Evolutionary conservation across 306 rosid species (phyloP).

Genomic region (Rosa multiflora): DNA sequence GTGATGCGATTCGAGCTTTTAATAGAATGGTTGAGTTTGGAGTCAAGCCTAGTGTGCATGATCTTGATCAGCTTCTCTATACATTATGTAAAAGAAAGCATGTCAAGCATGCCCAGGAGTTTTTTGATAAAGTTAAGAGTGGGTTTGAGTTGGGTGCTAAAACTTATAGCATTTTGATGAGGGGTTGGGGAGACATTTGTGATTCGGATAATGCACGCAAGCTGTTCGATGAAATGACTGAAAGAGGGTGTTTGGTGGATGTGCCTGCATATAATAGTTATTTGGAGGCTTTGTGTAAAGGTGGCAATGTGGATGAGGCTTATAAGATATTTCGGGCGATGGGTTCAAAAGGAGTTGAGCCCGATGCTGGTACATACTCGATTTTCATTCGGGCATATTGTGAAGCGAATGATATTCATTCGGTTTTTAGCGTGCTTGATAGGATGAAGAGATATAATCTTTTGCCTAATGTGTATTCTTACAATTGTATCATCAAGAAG

Average conservation of each 20-base stretch:
- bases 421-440: slow-evolving; percentile 66
- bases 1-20: slow-evolving; percentile 73
- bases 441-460: slow-evolving; percentile 59
- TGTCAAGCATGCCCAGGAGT: slow-evolving; percentile 59
- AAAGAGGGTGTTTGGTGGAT: slow-evolving; percentile 56
- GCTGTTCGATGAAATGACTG: slow-evolving; percentile 73
- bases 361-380: slow-evolving; percentile 71
- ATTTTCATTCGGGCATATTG: slow-evolving; percentile 70
- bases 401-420: slow-evolving; percentile 60
- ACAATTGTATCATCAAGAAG: slow-evolving; percentile 71
- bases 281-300: slow-evolving; percentile 72
- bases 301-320: slow-evolving; percentile 65
- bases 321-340: slow-evolving; percentile 47
- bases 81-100: slow-evolving; percentile 70
- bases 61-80: slow-evolving; percentile 69
- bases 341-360: slow-evolving; percentile 48
- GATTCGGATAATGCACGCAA: slow-evolving; percentile 56
- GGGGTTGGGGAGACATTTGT: slow-evolving; percentile 75
- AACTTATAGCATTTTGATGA: slow-evolving; percentile 68
- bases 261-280: slow-evolving; percentile 68
- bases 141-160: slow-evolving; percentile 49
- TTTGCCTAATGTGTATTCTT: slow-evolving; percentile 66
- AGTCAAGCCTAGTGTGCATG: slow-evolving; percentile 51
- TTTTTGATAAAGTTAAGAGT: slow-evolving; percentile 61
- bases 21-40: slow-evolving; percentile 78